Evolutionary conservation across 176 grass and related monocot genomes (phyloP), one percentile per base, ranked within the genome.

Genomic region (Carex kokanica): DNA sequence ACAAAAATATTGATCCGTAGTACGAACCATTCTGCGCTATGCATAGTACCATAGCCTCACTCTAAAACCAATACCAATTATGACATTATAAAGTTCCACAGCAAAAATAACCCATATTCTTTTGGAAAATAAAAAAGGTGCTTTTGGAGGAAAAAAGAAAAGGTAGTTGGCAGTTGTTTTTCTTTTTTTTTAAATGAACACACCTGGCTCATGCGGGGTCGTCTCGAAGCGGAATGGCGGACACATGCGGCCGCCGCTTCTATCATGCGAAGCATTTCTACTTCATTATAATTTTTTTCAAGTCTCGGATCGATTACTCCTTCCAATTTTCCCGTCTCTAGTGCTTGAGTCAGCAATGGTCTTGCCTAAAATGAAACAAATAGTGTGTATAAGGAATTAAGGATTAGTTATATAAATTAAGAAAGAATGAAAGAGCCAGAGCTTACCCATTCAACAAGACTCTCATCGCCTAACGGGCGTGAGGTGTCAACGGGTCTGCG

Each of bases 361-460:
- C 94, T 88, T 27, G 94, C 90, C 94, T 97, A 81, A 40, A 79
- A 81, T 64, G 4, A 65, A 60, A 64, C 36, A 45, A 51, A 47
- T 16, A 64, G 11, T 25, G n/a, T n/a, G 25, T 6, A 3, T 6
- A 40, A 60, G 54, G 20, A 78, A 60, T 18, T 80, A 20, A 72
- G 21, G 8, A 34, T 78, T 32, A 31, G 27, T 27, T 34, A 29
- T 8, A 55, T 8, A 55, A 14, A 56, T 56, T 12, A 78, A 54
- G 74, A 56, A 57, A 56, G 6, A 60, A 79, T n/a, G 25, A 60
- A 36, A 8, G 6, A 45, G 45, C n/a, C 4, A 40, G 29, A 43
- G 29, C 90, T 91, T 63, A 98, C 95, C 95, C 95, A 94, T 83
- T 94, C 95, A 16, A 98, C 92, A 40, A 98, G 92, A 82, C 95